Evolutionary conservation across 352 stramenopile genomes (phyloP), one percentile per base, ranked within the genome.

Genomic region (Phytophthora melonis): DNA sequence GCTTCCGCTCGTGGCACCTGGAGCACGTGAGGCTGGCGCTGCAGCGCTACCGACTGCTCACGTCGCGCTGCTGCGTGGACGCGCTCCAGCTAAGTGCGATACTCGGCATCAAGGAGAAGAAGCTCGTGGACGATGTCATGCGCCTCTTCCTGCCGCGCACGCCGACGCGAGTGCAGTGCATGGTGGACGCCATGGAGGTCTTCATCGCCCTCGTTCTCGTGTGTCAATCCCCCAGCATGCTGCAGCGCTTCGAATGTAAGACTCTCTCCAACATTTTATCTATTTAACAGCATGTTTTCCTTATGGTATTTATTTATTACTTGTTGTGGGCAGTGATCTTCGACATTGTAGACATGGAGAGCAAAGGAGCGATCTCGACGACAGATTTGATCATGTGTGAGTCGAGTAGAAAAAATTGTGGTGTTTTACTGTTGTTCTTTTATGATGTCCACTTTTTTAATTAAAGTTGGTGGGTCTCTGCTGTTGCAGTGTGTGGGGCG

Each of bases 131-230:
- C 13, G 70, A 87, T 13, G 55, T 88, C 34, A 75, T 92, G 78
- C 66, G 73, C 23, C 69, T 89, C 23, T 90, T 92, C 47, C 62
- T 87, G 52, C 83, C 85, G 1, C 77, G 77, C n/a, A 87, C 80
- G 7, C 76, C 83, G 3, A 91, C 80, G 30, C 76, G 85, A 27
- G 82, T 87, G 36, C 81, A 89, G 72, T 89, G 79, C 65, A 90
- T 89, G 84, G 80, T 93, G 27, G 87, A 93, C 66, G 70, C 67
- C n/a, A 89, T 89, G 75, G 84, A 93, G 64, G 77, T 93, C 14
- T 74, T 92, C 27, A 77, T 92, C 34, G 81, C 83, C 23, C 56
- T 93, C 13, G 73, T 82, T 10, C 80, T 93, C 53, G 83, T 92
- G 11, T 92, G 83, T 34, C 87, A 93, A 58, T 83, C 84, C 18